phyloP scores from a whole-genome alignment of 2,329 filamentous ascomycete genomes.

The Passalora sequoiae region DNA sequence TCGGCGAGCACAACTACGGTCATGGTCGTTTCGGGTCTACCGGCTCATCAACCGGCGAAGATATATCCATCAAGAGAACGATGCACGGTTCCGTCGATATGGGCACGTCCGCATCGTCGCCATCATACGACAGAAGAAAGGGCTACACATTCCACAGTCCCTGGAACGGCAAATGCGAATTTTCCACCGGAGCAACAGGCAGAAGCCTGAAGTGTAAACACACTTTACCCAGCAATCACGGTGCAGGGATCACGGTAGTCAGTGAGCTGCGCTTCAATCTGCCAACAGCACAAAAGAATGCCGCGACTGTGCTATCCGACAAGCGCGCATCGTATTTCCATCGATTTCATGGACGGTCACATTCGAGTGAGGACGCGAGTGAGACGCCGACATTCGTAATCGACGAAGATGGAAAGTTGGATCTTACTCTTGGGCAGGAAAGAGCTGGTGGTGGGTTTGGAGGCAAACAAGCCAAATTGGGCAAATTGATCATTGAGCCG shows the following conservation, averaged over 20 bases:
- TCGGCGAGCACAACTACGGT: slow-evolving; percentile 37
- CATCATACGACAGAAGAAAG: slow-evolving; percentile 42
- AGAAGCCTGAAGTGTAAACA: slow-evolving; percentile 42
- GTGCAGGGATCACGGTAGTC: slow-evolving; percentile 46
- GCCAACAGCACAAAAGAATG: slow-evolving; percentile 48
- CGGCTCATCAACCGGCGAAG: slow-evolving; percentile 4
- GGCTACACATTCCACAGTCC: slow-evolving; percentile 75
- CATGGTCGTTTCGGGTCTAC: slow-evolving; percentile 27
- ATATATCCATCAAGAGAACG: slow-evolving; percentile 11
- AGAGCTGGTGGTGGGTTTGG: slow-evolving; percentile 78
- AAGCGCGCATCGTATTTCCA: slow-evolving; percentile 27
- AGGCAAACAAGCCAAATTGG: slow-evolving; percentile 84
- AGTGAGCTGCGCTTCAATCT: slow-evolving; percentile 91
- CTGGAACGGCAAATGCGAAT: slow-evolving; percentile 84
- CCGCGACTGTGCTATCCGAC: slow-evolving; percentile 26
- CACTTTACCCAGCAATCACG: slow-evolving; percentile 31
- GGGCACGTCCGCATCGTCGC: slow-evolving; percentile 4
- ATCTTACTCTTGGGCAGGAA: slow-evolving; percentile 73
- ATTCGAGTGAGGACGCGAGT: slow-evolving; percentile 14
- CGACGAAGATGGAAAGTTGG: slow-evolving; percentile 48
- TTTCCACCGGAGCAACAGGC: slow-evolving; percentile 71
- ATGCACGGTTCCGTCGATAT: slow-evolving; percentile 17
- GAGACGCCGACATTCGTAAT: slow-evolving; percentile 21
- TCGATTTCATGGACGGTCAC: slow-evolving; percentile 10
- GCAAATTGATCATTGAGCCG: slow-evolving; percentile 83